Base-by-base conservation (phyloP, 805 yeast genomes). In the Wickerhamiella nectarea region DNA sequence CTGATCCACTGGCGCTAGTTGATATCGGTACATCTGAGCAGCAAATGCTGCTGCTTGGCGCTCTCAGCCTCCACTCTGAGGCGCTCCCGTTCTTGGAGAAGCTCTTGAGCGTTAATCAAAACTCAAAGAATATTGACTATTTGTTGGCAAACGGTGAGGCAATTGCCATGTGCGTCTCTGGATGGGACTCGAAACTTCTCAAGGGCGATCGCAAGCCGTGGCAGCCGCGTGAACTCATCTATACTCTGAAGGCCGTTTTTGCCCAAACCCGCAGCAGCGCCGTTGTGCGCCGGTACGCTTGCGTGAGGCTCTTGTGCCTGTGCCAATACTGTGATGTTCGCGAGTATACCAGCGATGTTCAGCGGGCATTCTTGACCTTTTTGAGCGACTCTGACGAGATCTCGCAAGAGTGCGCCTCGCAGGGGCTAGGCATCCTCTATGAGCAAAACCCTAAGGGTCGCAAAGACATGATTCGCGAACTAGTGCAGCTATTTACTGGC, bases 401-500 rank as follows among this genome's bases (percentile, higher is more conserved):
- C 15, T 68, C 86, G n/a, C 96, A 89, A 56, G 96, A 89, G 48
- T 73, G 91, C 10, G 95, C 97, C 0, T 77, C 94, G 0, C 69
- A 94, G 51, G 98, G 96, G 2, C 67, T 89, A 42, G 75, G 87
- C 50, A 64, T 87, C 14, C 71, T 86, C 4, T 89, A 82, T 55
- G 95, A 87, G 47, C 61, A 74, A 49, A 94, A 95, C 12, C 77
- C 76, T 50, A 45, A 56, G 4, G 79, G 76, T 7, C 77, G 78
- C 54, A 91, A 83, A 43, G 71, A 73, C 0, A 66, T 89, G 56
- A 82, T 87, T 1, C 78, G 76, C 52, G 76, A 80, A 15, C 66
- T 89, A 36, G 65, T 89, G 44, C 69, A 66, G 36, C 80, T 95
- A 0, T 87, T 89, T 56, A 81, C 95, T 0, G 68, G 72, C 2